Evolutionary conservation across 805 yeast genomes (phyloP).

Genomic region (Candida qinlingensis): DNA sequence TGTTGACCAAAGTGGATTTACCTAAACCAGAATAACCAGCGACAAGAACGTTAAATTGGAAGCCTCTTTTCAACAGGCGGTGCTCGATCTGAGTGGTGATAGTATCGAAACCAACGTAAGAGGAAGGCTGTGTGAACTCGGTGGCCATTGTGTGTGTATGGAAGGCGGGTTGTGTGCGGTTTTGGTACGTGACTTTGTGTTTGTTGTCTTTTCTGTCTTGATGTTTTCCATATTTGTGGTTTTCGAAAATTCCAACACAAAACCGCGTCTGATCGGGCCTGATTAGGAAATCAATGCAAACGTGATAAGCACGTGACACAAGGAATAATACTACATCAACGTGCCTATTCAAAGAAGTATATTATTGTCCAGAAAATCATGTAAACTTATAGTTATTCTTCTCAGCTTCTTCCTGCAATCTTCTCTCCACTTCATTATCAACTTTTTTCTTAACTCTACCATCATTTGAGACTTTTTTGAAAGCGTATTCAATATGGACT

Average conservation of each 20-base stretch:
- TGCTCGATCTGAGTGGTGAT: conserved; percentile 94
- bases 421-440: conserved; percentile 76
- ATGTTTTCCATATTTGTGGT: not conserved
- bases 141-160: conserved; percentile 1
- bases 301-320: conserved; percentile 1
- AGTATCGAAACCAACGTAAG: conserved; percentile 94
- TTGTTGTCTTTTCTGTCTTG: not conserved
- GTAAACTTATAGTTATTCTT: conserved; percentile 27
- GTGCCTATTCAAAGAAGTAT: too few species aligned
- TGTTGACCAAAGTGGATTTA: conserved; percentile 86
- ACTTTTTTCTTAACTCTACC: conserved; percentile 42
- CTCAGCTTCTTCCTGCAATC: conserved; percentile 60
- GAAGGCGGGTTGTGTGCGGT: not conserved
- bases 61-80: conserved; percentile 85
- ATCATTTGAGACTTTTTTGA: conserved; percentile 29
- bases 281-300: not conserved
- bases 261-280: conserved; percentile 2
- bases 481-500: conserved; percentile 63
- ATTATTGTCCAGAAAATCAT: not conserved
- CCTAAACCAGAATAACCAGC: conserved; percentile 95
- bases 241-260: conserved; percentile 5
- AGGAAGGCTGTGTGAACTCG: conserved; percentile 39
- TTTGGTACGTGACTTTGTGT: conserved; percentile 1
- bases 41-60: conserved; percentile 89
- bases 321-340: not conserved